Conservation (phyloP, 78 protist species). For the Salpingoeca rosetta region DNA sequence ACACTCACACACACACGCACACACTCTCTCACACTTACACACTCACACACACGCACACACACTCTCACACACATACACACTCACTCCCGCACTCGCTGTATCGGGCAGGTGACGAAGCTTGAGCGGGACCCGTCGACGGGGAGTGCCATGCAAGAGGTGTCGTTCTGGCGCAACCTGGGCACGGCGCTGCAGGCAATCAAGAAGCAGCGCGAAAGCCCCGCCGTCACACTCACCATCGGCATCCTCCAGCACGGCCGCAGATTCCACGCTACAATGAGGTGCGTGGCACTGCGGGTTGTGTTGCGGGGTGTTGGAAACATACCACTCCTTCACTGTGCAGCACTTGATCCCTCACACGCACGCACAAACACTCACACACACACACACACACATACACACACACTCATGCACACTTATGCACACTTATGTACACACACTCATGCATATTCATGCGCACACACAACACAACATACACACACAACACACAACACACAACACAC, state of each 20-base stretch:
- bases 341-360: neutral
- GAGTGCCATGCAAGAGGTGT: conserved; percentile 38
- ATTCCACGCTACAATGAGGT: conserved; percentile 43
- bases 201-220: neutral
- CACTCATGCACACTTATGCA: too few species aligned
- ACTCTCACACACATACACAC: neutral
- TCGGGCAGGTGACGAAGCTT: conserved; percentile 44
- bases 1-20: neutral
- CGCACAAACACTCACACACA: neutral
- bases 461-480: too few species aligned
- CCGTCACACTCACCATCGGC: conserved; percentile 16
- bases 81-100: neutral
- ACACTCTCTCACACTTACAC: neutral
- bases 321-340: neutral
- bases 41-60: too few species aligned
- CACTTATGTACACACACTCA: conserved; percentile 2
- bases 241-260: conserved; percentile 47
- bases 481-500: too few species aligned
- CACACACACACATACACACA: conserved; percentile 9
- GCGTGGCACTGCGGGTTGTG: too few species aligned
- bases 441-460: neutral
- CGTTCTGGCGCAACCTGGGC: conserved; percentile 65
- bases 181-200: conserved; percentile 31
- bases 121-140: conserved; percentile 30
- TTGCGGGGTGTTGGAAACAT: too few species aligned